Evolutionary conservation across 139 green algal genomes (phyloP).

Genomic region (Tetraselmis striata): DNA sequence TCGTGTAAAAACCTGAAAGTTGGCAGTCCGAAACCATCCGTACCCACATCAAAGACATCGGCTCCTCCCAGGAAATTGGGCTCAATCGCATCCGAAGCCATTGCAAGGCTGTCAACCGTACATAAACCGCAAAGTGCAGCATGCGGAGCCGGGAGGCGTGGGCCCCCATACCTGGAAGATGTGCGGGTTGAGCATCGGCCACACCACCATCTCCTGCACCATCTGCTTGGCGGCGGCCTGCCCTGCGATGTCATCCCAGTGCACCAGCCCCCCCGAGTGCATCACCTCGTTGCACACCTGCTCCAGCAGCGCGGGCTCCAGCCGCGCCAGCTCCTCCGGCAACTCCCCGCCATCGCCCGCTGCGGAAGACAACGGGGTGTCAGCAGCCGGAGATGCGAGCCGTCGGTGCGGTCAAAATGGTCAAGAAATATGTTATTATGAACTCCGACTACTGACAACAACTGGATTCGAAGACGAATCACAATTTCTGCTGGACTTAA

Average conservation of each 20-base stretch:
- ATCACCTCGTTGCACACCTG: conserved; percentile 67
- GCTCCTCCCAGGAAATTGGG: no score
- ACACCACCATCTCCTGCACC: conserved; percentile 93
- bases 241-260: conserved; percentile 70
- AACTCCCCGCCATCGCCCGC: conserved; percentile 42
- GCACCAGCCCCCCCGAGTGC: conserved; percentile 29
- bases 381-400: no score
- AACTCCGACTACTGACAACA: neutral
- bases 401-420: no score
- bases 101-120: no score
- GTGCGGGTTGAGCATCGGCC: conserved; percentile 88
- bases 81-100: no score
- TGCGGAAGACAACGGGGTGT: neutral
- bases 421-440: no score
- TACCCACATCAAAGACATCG: no score
- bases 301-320: conserved; percentile 63
- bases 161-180: conserved; percentile 73
- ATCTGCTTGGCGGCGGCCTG: conserved; percentile 74
- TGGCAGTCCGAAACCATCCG: no score
- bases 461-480: neutral
- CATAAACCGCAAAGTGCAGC: no score
- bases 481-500: neutral
- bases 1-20: no score
- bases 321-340: conserved; percentile 45
- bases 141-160: no score